A percentile compares a stretch with the other conserved stretches of the same genome.
These are phyloP conservation scores for Sporothrix curviconia DNA, from an alignment of 2,329 filamentous ascomycete genomes.

Conservation along the genomic window DNA sequence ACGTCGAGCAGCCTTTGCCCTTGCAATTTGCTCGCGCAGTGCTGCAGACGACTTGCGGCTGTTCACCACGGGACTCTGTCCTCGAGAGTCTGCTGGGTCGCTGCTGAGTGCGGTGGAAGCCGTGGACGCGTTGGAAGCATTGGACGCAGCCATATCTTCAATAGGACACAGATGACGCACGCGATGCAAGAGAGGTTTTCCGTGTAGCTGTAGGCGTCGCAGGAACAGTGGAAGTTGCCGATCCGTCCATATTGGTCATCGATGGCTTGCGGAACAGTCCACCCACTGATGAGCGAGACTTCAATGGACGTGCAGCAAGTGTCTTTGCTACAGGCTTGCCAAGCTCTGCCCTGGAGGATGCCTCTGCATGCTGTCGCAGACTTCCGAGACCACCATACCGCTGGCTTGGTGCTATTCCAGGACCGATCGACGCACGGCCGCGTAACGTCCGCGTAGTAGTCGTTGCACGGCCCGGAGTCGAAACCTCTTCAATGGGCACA, in stretches of 20 bases:
- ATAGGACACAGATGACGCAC: constrained; percentile 33
- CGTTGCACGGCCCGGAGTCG: constrained; percentile 30
- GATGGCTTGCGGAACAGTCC: constrained; percentile 52
- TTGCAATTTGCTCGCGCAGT: constrained; percentile 84
- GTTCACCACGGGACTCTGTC: constrained; percentile 16
- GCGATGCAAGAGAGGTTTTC: constrained; percentile 35
- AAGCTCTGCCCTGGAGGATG: constrained; percentile 6
- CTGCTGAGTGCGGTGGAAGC: constrained; percentile 32
- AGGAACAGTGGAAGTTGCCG: constrained; percentile 10
- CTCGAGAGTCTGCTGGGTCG: constrained; percentile 29
- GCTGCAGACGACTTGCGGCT: constrained; percentile 66
- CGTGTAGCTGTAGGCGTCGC: constrained; percentile 28
- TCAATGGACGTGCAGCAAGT: constrained; percentile 38
- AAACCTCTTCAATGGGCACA: constrained; percentile 35
- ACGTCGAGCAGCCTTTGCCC: constrained; percentile 76
- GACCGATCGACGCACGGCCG: constrained; percentile 13
- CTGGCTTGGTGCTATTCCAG: neutral
- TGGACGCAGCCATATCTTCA: constrained; percentile 32
- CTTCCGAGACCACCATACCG: constrained; percentile 5
- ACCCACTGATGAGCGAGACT: constrained; percentile 46
- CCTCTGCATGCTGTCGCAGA: constrained; percentile 10
- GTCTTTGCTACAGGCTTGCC: constrained; percentile 42
- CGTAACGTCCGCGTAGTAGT: constrained; percentile 30
- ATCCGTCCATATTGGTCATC: constrained; percentile 32
- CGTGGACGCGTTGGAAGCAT: constrained; percentile 31